Evolutionary conservation across 2,329 filamentous ascomycete genomes (phyloP).

Genomic region (Aspergillus cejpii): DNA sequence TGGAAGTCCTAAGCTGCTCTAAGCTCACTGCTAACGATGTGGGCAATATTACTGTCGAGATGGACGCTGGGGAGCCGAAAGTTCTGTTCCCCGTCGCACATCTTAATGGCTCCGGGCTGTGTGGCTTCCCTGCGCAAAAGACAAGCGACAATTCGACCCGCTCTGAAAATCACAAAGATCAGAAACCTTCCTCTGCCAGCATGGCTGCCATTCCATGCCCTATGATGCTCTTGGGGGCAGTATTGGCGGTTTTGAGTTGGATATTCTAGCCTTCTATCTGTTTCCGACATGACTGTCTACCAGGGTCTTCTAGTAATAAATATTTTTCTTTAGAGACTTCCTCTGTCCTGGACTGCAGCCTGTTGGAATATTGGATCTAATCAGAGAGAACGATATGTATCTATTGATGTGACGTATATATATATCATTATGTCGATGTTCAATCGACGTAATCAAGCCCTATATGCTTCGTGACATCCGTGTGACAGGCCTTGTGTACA

Average conservation of each 20-base stretch:
- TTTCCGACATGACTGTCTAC: neutral
- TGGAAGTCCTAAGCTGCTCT: constrained; percentile 24
- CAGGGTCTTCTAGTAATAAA: too few relatives aligned
- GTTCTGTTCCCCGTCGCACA: constrained; percentile 23
- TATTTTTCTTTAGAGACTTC: neutral
- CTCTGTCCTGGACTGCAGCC: too few relatives aligned
- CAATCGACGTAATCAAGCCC: neutral
- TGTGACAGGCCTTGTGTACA: constrained; percentile 2
- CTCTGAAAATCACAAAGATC: neutral
- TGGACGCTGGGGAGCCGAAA: constrained; percentile 25
- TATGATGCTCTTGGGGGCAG: neutral
- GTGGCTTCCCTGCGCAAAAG: constrained; percentile 13
- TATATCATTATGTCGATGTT: constrained; percentile 1
- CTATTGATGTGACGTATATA: neutral
- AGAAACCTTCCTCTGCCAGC: neutral
- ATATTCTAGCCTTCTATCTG: neutral
- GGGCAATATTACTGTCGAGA: constrained; percentile 19
- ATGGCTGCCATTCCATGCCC: neutral
- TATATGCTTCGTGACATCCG: constrained; percentile 7
- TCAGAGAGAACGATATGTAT: too few relatives aligned
- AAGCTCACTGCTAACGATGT: constrained; percentile 16
- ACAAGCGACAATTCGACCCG: neutral
- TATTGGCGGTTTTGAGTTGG: neutral
- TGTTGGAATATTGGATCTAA: too few relatives aligned
- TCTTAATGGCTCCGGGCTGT: constrained; percentile 24